These are phyloP conservation scores for Naumovozyma dairenensis DNA, from an alignment of 805 yeast species.

Conservation along the genomic window DNA sequence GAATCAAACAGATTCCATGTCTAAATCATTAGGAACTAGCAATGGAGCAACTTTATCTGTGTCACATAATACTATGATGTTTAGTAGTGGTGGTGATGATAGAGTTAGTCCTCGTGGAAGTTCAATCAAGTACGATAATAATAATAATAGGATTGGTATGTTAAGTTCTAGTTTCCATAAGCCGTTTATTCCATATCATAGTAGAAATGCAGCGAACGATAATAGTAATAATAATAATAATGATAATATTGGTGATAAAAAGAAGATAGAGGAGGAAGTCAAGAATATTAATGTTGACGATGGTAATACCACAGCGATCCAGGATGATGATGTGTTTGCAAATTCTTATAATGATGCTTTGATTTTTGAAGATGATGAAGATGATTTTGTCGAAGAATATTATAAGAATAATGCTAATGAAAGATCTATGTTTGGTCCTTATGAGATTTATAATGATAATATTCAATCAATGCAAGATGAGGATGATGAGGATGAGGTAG, in stretches of 20 bases:
- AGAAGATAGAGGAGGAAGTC: too few species aligned
- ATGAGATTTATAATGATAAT: constrained; percentile 8
- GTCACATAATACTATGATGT: constrained; percentile 14
- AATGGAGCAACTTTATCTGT: constrained; percentile 21
- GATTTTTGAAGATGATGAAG: constrained; percentile 26
- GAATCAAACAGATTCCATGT: too few species aligned
- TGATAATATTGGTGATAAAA: too few species aligned
- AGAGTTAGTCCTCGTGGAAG: background rate
- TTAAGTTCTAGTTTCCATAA: constrained; percentile 1
- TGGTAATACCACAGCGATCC: constrained; percentile 26
- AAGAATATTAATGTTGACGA: too few species aligned
- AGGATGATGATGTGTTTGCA: constrained; percentile 23
- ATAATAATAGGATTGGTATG: background rate
- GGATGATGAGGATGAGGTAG: constrained; percentile 2
- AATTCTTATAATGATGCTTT: constrained; percentile 23
- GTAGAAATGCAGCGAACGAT: constrained; percentile 13
- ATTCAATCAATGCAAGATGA: too few species aligned
- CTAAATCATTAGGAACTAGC: constrained; percentile 11
- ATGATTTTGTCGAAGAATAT: constrained; percentile 1
- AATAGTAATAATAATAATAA: too few species aligned
- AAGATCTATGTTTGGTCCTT: constrained; percentile 15
- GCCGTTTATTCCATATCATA: constrained; percentile 12
- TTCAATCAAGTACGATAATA: background rate
- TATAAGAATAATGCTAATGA: constrained; percentile 5
- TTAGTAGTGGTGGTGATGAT: constrained; percentile 4